phyloP scores from a whole-genome alignment of 2,329 filamentous ascomycete species.

The Atkinsonella hypoxylon region DNA sequence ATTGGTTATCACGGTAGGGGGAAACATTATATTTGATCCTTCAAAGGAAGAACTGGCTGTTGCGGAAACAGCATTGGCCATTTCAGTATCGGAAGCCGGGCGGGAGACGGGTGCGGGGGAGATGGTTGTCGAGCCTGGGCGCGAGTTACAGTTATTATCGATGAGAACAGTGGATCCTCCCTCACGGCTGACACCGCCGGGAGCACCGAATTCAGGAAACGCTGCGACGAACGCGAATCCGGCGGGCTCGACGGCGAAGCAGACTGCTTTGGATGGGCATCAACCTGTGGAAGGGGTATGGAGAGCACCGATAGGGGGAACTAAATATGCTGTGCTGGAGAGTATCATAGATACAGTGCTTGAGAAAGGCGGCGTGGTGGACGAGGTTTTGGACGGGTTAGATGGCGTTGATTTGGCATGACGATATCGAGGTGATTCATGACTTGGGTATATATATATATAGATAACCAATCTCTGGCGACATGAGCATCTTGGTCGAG shows the following conservation, averaged over 20 bases:
- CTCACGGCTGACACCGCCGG: conserved; percentile 58
- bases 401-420: conserved; percentile 60
- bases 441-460: not conserved
- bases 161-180: conserved; percentile 66
- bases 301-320: conserved; percentile 73
- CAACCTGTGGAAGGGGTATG: conserved; percentile 61
- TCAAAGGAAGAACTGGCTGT: conserved; percentile 85
- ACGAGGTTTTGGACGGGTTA: conserved; percentile 75
- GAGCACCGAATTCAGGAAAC: conserved; percentile 53
- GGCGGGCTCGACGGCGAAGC: conserved; percentile 23
- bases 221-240: conserved; percentile 34
- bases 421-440: not conserved
- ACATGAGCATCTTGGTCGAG: not conserved
- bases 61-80: conserved; percentile 76
- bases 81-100: conserved; percentile 54
- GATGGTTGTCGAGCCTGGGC: conserved; percentile 30
- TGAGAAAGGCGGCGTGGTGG: conserved; percentile 65
- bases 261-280: conserved; percentile 32
- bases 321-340: conserved; percentile 61
- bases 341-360: conserved; percentile 67
- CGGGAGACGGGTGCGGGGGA: conserved; percentile 14
- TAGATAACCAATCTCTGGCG: too few relatives aligned
- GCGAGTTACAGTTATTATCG: conserved; percentile 49
- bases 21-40: conserved; percentile 91
- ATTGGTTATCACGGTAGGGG: conserved; percentile 73